Base-by-base conservation (phyloP, 768 basidiomycete species). In the Suillus ampliporus region DNA sequence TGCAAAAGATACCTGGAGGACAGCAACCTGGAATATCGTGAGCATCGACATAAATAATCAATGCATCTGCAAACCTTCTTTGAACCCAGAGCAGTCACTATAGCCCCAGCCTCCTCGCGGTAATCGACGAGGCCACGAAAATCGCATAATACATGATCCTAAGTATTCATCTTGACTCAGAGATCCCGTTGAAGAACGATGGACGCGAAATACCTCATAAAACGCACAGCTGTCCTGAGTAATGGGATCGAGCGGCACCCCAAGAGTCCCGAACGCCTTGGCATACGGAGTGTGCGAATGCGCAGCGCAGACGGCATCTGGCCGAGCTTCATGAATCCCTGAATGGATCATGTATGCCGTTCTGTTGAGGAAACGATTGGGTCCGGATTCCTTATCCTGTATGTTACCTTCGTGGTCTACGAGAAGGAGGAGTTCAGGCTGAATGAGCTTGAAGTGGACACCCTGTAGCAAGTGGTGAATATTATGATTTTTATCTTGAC, bases 381-480 rank as follows among this genome's bases (percentile, higher is more conserved):
- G 74, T 19, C 75, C 73, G 10, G 76, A 77, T 40, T 56, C 54
- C 31, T 77, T 77, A 1, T 67, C 68, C 23, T 74, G 71, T 17
- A 80, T 71, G 1, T 67, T 64, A 23, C 77, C 76, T 1, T 68
- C 62, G 57, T 80, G 80, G 73, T 82, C 76, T 17, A 85, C 80
- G 17, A 83, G 77, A 37, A 84, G 69, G 41, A 85, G 73, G 69
- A 82, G 80, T 4, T 68, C 68, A 0, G 83, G 74, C 61, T 81
- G 78, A 58, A 84, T 80, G 15, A 80, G 67, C 47, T 74, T 73
- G 73, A 84, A 84, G 66, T 83, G 82, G 19, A 79, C 66, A 23
- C 83, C 81, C 78, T 80, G 47, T 10, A 11, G 5, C 51, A 38
- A 43, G 17, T 37, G 59, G 52, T 51, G 37, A 50, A 61, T 38